Conservation (phyloP, 176 grass and related monocot genomes). For the Oryza nivara region DNA sequence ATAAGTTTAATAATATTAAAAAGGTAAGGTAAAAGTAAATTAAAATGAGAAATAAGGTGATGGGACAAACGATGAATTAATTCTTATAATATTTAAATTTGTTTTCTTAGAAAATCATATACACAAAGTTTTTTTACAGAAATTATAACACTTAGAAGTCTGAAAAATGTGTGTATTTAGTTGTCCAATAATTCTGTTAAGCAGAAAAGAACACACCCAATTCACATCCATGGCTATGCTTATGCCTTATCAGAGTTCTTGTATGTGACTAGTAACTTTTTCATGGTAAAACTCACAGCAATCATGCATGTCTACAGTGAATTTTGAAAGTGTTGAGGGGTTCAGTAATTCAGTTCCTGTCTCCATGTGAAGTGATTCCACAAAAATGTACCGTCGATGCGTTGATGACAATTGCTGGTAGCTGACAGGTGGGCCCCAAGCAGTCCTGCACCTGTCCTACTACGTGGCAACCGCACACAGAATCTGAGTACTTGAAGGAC, state of each 20-base stretch:
- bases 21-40: no score
- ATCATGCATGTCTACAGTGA: background rate
- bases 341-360: background rate
- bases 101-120: no score
- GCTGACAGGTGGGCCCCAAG: background rate
- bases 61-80: no score
- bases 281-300: background rate
- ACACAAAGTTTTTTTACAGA: no score
- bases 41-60: no score
- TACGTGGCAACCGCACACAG: conserved; percentile 8
- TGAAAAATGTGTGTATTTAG: no score
- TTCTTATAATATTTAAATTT: no score
- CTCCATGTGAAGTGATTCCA: background rate
- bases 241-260: background rate
- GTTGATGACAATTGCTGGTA: background rate
- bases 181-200: no score
- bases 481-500: background rate
- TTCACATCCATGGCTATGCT: no score
- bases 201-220: no score
- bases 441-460: background rate
- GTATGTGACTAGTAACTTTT: background rate
- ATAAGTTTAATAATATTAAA: no score
- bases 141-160: no score
- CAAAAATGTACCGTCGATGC: background rate
- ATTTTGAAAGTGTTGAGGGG: background rate